These are phyloP conservation scores for Cercospora zeina DNA, from an alignment of 2,329 filamentous ascomycete genomes.

Conservation along the genomic window DNA sequence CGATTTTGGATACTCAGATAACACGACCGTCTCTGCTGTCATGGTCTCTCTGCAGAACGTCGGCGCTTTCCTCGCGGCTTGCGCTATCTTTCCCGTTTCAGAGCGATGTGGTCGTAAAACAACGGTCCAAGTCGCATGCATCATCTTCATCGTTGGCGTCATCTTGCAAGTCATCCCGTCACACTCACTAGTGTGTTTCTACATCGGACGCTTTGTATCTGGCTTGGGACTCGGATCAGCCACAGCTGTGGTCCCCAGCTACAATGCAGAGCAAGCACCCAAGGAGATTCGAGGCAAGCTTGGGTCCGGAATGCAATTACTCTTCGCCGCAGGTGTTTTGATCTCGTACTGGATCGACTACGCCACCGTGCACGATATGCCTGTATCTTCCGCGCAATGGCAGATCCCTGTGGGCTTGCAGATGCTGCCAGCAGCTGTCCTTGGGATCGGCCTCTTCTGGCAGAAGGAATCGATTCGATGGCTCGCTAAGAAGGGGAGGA, in stretches of 20 bases:
- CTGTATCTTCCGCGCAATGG: conserved; percentile 51
- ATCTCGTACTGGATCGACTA: conserved; percentile 58
- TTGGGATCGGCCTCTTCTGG: conserved; percentile 53
- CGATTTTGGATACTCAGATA: conserved; percentile 34
- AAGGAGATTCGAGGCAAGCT: conserved; percentile 52
- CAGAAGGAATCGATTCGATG: conserved; percentile 55
- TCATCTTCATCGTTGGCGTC: conserved; percentile 45
- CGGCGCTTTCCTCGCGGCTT: conserved; percentile 55
- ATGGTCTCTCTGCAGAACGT: conserved; percentile 55
- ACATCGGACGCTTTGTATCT: conserved; percentile 51
- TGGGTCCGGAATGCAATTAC: conserved; percentile 55
- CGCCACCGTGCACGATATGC: conserved; percentile 44
- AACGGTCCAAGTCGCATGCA: conserved; percentile 49
- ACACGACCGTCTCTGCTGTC: conserved; percentile 41
- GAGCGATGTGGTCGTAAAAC: conserved; percentile 50
- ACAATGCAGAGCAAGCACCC: conserved; percentile 46
- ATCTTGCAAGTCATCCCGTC: conserved; percentile 53
- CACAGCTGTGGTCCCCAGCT: conserved; percentile 47
- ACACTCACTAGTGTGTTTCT: conserved; percentile 49
- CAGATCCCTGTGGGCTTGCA: conserved; percentile 59
- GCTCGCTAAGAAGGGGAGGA: conserved; percentile 51
- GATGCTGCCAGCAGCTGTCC: conserved; percentile 51
- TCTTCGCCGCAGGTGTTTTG: conserved; percentile 54
- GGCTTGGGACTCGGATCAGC: conserved; percentile 54
- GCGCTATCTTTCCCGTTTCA: conserved; percentile 53